Conservation (phyloP, 805 yeast genomes). For the Saturnispora galanensis region DNA sequence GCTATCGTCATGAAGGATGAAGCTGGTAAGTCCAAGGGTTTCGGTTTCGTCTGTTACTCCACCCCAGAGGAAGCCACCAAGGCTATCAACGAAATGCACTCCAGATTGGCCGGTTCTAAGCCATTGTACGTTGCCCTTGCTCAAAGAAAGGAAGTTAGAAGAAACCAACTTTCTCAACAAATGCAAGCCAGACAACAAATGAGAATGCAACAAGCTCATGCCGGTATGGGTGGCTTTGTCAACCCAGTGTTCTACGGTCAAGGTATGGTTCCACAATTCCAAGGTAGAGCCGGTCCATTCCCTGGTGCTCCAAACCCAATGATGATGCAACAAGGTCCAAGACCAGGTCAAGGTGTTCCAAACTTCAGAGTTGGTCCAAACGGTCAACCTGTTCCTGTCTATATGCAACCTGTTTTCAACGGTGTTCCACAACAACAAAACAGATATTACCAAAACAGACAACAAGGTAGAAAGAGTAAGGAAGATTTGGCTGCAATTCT, state of each 20-base stretch:
- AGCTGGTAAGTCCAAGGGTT: slow-evolving; percentile 91
- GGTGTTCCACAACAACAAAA: slow-evolving; percentile 43
- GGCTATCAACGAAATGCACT: slow-evolving; percentile 98
- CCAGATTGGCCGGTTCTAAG: slow-evolving; percentile 87
- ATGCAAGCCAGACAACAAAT: slow-evolving; percentile 96
- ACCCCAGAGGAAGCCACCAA: slow-evolving; percentile 98
- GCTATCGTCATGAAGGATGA: slow-evolving; percentile 96
- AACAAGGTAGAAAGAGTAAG: slow-evolving; percentile 20
- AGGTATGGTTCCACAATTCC: slow-evolving; percentile 38
- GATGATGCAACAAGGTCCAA: slow-evolving; percentile 56
- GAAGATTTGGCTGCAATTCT: slow-evolving; percentile 47
- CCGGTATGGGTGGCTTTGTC: slow-evolving; percentile 79
- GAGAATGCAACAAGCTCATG: slow-evolving; percentile 93
- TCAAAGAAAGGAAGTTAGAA: slow-evolving; percentile 96
- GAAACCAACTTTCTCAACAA: slow-evolving; percentile 94
- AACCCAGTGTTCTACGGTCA: slow-evolving; percentile 81
- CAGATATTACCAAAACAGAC: slow-evolving; percentile 40
- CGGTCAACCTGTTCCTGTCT: slow-evolving; percentile 76
- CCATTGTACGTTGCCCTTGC: slow-evolving; percentile 98
- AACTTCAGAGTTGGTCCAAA: slow-evolving; percentile 62
- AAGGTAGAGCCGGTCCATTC: slow-evolving; percentile 74
- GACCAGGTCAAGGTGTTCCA: slow-evolving; percentile 47
- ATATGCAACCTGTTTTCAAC: slow-evolving; percentile 75
- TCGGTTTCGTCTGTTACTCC: slow-evolving; percentile 97
- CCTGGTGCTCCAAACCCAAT: slow-evolving; percentile 66